Evolutionary conservation across 2,329 filamentous ascomycete genomes (phyloP), one percentile per base, ranked within the genome.

Genomic region (Clarireedia paspali): DNA sequence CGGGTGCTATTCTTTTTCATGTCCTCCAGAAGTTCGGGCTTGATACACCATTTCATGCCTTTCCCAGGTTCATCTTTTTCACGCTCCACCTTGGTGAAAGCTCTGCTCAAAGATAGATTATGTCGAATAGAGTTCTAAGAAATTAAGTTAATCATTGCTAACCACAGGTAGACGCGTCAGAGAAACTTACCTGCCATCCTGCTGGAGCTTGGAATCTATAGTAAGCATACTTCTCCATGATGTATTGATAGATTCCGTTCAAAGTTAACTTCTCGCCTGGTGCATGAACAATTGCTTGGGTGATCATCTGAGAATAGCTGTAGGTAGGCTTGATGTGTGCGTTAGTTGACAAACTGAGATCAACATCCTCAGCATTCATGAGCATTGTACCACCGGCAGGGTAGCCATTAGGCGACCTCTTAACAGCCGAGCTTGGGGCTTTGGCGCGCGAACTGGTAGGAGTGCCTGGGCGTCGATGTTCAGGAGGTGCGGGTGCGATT

Each of bases 11-110:
- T 59, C 49, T 59, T 88, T 58, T 90, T 80, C 77, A 96, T 95
- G 53, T 96, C 92, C 17, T 96, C 89, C 49, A 87, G 84, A 62
- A 86, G 81, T 60, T 95, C 89, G 1, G 88, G 80, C 4, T 89
- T 84, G 67, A 99, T 91, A 71, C 92, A 89, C 94, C 94, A 99
- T 70, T 97, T 97, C 91, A 96, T 97, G 27, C 94, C 94, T 70
- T 99, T 99, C 12, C 94, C 94, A 23, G 94, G 94, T 70, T 99
- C 94, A 64, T 97, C 90, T 0, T 91, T 96, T 15, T 89, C 86
- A 47, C 94, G 85, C 3, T 94, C 88, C 7, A 96, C 88, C 71
- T 99, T 99, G 64, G 91, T 85, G 67, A 99, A 99, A 0, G 87
- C 84, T 70, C 96, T 96, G 71, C 95, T 97, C 44, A 99, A 74